Conservation (phyloP, 2,329 filamentous ascomycete species). For the Talaromyces amestolkiae region DNA sequence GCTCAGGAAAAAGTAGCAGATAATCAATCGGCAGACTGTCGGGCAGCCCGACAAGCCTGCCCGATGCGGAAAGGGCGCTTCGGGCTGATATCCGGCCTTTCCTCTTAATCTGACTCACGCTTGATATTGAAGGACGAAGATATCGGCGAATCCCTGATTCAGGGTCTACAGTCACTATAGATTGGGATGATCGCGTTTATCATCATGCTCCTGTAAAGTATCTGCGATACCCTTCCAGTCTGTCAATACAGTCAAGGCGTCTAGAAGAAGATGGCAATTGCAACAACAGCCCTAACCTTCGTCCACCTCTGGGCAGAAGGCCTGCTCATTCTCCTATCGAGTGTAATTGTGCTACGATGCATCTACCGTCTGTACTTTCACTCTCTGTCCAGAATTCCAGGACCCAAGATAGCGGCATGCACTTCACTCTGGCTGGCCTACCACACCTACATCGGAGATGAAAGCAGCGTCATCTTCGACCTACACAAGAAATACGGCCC, state of each 20-base stretch:
- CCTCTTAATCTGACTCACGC: neutral
- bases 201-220: neutral
- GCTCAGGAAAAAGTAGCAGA: neutral
- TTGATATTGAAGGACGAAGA: neutral
- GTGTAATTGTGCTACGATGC: slow-evolving; percentile 7
- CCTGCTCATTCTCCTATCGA: neutral
- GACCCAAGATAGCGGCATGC: slow-evolving; percentile 32
- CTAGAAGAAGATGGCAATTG: neutral
- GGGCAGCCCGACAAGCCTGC: neutral
- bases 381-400: slow-evolving; percentile 31
- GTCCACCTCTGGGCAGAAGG: slow-evolving; percentile 1
- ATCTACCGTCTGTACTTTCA: slow-evolving; percentile 33
- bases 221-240: neutral
- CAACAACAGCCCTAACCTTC: neutral
- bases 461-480: slow-evolving; percentile 26
- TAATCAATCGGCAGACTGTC: neutral
- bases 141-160: neutral
- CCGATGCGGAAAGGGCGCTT: neutral
- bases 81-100: neutral
- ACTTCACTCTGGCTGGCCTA: slow-evolving; percentile 32
- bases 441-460: slow-evolving; percentile 28
- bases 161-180: neutral
- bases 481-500: slow-evolving; percentile 31
- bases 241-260: neutral
- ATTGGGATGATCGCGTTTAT: neutral